A percentile compares a stretch with the other conserved stretches of the same genome.
phyloP scores from a whole-genome alignment of 1,284 basidiomycete genomes.

The Schizophyllum commune region DNA sequence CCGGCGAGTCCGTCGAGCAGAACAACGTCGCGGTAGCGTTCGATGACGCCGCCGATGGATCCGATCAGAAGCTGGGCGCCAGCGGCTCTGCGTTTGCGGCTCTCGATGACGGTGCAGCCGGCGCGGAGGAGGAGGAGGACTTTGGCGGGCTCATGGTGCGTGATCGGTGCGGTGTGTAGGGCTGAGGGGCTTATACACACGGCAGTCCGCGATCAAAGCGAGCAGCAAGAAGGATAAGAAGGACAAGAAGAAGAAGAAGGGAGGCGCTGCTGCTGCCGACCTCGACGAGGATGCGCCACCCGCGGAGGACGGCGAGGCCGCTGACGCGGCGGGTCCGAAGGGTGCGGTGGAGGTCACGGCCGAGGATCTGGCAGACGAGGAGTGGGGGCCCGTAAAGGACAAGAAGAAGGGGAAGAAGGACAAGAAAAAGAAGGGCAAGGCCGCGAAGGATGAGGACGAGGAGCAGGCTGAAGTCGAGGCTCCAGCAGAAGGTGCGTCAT shows the following conservation, averaged over 20 bases:
- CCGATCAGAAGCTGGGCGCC: not conserved
- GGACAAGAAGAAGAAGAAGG: conserved; percentile 59
- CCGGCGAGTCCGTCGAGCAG: conserved; percentile 50
- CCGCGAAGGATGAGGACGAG: conserved; percentile 37
- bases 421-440: conserved; percentile 53
- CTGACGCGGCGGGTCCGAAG: conserved; percentile 20
- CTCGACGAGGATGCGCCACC: conserved; percentile 18
- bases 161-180: conserved; percentile 12
- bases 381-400: conserved; percentile 54
- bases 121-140: conserved; percentile 60
- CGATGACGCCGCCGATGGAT: conserved; percentile 35
- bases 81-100: conserved; percentile 39
- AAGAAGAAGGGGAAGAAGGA: conserved; percentile 42
- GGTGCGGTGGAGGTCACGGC: conserved; percentile 44
- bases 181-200: too few species aligned
- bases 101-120: conserved; percentile 35
- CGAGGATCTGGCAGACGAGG: conserved; percentile 61
- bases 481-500: not conserved
- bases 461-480: conserved; percentile 20
- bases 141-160: conserved; percentile 82
- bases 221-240: conserved; percentile 48
- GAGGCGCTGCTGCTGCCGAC: conserved; percentile 24
- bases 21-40: conserved; percentile 26
- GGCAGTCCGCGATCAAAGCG: conserved; percentile 56
- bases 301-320: conserved; percentile 13